Evolutionary conservation across 1,284 basidiomycete genomes (phyloP), one percentile per base, ranked within the genome.

Genomic region (Athelia psychrophila): DNA sequence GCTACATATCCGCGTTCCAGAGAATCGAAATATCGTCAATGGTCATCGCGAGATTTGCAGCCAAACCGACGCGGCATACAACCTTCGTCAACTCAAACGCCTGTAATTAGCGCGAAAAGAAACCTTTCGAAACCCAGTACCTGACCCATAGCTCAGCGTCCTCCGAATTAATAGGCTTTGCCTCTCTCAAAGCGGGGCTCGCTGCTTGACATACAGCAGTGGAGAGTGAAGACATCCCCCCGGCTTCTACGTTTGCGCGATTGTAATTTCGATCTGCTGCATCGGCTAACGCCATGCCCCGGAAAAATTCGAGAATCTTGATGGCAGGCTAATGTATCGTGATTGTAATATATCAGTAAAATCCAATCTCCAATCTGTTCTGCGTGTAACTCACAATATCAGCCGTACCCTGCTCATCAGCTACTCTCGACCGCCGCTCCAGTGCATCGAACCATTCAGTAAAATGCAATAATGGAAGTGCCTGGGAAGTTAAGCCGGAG

Each of bases 231-330:
- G 60, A 30, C 45, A 58, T 44, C 13, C 46, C 63, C 0, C 33
- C 63, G 0, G 30, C 20, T 45, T 63, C 64, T 2, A 45, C 46
- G 16, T 44, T 48, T 0, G 23, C 45, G 1, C 9, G 16, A 9
- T 20, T 20, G 35, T 4, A 25, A 8, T 13, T 16, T 22, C 59
- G 61, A 5, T 48, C 19, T 1, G 47, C 42, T 20, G 53, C 18
- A 23, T 66, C 64, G 2, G 51, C 54, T 0, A 24, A 51, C 2
- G 58, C 44, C 24, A 62, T 27, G 18, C 25, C 20, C 3, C 61
- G 62, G 51, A 66, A 58, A 36, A 58, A 67, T 19, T 59, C 58
- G 20, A 68, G 57, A 0, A 64, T 10, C 46, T 68, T 66, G 48
- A 67, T 67, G 0, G 52, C 66, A 10, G 66, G 64, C 64, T 66